Evolutionary conservation across 2,329 filamentous ascomycete genomes (phyloP).

Genomic region (Xylaria multiplex): DNA sequence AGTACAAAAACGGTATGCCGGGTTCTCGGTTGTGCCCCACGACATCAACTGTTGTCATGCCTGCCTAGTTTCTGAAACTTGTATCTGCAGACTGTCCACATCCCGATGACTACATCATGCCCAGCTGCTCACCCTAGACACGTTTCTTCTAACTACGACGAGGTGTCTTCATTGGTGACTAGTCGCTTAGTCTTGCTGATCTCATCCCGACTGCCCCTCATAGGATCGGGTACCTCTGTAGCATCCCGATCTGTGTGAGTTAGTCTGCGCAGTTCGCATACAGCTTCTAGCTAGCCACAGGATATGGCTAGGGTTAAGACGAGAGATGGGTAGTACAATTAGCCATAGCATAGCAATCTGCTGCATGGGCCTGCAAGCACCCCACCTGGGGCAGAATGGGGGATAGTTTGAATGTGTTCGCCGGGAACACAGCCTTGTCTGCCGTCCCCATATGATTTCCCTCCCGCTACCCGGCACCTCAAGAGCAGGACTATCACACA

Average conservation of each 20-base stretch:
- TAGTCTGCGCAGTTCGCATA: background rate
- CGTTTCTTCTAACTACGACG: background rate
- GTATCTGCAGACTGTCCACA: constrained; percentile 22
- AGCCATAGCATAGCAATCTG: constrained; percentile 8
- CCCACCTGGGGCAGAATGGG: constrained; percentile 17
- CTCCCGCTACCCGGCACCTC: background rate
- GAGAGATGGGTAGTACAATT: constrained; percentile 18
- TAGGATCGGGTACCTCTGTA: constrained; percentile 22
- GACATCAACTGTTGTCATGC: constrained; percentile 2
- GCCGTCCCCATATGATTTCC: constrained; percentile 9
- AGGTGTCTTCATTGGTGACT: constrained; percentile 1
- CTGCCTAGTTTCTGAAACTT: constrained; percentile 16
- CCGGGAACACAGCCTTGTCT: constrained; percentile 36
- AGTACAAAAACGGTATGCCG: constrained; percentile 9
- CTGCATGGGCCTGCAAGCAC: constrained; percentile 35
- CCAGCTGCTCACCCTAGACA: background rate
- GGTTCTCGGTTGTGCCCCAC: background rate
- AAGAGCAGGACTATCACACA: background rate
- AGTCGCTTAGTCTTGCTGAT: constrained; percentile 2
- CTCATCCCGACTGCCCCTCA: constrained; percentile 22
- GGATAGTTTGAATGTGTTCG: constrained; percentile 7
- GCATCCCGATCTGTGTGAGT: constrained; percentile 25
- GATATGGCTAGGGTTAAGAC: constrained; percentile 1
- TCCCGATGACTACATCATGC: background rate
- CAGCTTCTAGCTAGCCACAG: constrained; percentile 15